Percentiles rank a stretch among this genome's conserved stretches.
Conservation (phyloP, 352 stramenopile genomes). For the Globisporangium irregulare region DNA sequence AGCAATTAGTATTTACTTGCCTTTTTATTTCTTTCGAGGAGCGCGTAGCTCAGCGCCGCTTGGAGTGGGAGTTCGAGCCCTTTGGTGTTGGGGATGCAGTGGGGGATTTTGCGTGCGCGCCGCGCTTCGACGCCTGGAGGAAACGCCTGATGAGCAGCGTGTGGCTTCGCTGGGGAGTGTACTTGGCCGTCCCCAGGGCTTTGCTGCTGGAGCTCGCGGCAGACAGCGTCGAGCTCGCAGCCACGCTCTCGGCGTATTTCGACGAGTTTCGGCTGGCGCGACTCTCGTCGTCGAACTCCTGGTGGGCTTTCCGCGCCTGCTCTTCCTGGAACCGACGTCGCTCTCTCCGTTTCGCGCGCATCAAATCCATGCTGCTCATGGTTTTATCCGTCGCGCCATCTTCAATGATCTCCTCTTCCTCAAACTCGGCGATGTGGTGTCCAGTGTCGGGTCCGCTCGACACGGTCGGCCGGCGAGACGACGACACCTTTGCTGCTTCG, state of each 20-base stretch:
- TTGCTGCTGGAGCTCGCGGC: constrained; percentile 18
- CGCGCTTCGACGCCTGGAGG: constrained; percentile 35
- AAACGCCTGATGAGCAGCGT: constrained; percentile 55
- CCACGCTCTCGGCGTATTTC: constrained; percentile 32
- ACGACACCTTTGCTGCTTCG: constrained; percentile 2
- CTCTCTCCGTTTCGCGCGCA: constrained; percentile 10
- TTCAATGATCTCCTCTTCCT: constrained; percentile 40
- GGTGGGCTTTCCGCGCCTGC: neutral
- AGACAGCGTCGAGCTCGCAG: constrained; percentile 21
- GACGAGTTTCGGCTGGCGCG: constrained; percentile 17
- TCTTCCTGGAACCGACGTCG: constrained; percentile 11
- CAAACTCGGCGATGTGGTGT: constrained; percentile 31
- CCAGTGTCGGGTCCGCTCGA: neutral
- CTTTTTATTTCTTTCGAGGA: neutral
- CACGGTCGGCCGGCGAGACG: neutral
- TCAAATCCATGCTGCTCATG: constrained; percentile 10
- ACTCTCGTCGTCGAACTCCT: constrained; percentile 16
- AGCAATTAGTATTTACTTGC: neutral
- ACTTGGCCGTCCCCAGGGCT: constrained; percentile 46
- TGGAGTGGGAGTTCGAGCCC: neutral
- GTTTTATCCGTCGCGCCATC: constrained; percentile 11
- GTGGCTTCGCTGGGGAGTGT: constrained; percentile 53
- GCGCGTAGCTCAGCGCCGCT: constrained; percentile 4
- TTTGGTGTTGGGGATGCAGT: neutral
- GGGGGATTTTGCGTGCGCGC: neutral